Evolutionary conservation across 148 eudicot species (phyloP).

Genomic region (Heliamphora exappendiculata): DNA sequence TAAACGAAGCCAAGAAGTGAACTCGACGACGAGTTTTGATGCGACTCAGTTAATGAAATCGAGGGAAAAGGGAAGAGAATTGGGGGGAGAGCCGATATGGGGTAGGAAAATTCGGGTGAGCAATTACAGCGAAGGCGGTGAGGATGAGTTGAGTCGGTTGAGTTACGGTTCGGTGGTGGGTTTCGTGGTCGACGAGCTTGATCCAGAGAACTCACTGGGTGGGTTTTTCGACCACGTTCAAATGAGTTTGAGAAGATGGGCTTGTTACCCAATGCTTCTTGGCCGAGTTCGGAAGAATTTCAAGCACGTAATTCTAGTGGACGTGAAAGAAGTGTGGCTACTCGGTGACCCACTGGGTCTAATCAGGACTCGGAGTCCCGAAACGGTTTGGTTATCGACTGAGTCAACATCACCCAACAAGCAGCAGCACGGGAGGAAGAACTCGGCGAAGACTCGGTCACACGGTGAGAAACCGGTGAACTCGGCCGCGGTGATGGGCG

Average conservation of each 20-base stretch:
- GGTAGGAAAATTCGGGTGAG: conserved; percentile 30
- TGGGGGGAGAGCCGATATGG: conserved; percentile 63
- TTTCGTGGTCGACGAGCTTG: conserved; percentile 65
- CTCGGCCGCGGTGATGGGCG: conserved; percentile 47
- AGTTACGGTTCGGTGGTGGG: conserved; percentile 80
- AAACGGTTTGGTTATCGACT: conserved; percentile 36
- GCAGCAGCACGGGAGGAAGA: conserved; percentile 17
- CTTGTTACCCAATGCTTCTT: conserved; percentile 70
- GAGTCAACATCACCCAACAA: background rate
- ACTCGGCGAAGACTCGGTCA: conserved; percentile 22
- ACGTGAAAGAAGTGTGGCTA: conserved; percentile 38
- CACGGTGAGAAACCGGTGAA: conserved; percentile 11
- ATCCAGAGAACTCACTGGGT: conserved; percentile 67
- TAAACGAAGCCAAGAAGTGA: background rate
- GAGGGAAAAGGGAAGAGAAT: conserved; percentile 30
- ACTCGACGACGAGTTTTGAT: conserved; percentile 15
- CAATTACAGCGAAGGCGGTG: conserved; percentile 18
- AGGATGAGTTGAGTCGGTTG: conserved; percentile 33
- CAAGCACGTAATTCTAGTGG: conserved; percentile 55
- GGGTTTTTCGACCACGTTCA: conserved; percentile 70
- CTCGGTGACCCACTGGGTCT: conserved; percentile 60
- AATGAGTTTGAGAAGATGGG: conserved; percentile 70
- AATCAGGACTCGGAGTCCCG: conserved; percentile 43
- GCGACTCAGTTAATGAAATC: conserved; percentile 33
- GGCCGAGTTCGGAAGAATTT: conserved; percentile 63